phyloP scores from a whole-genome alignment of 257 asterid genomes.

The Plantago major region DNA sequence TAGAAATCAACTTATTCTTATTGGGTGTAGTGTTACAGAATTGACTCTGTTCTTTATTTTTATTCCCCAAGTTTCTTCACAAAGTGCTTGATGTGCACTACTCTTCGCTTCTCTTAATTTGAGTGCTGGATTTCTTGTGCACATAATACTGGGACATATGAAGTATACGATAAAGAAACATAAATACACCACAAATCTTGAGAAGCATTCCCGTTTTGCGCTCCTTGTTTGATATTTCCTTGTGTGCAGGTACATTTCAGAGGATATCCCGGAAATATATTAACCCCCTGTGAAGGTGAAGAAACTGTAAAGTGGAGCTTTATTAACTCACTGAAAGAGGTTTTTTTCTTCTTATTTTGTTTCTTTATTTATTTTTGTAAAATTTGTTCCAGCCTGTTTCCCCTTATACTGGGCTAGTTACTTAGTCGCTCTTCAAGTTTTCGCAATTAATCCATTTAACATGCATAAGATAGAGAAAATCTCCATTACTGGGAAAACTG shows the following conservation, averaged over 20 bases:
- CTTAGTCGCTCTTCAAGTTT: background rate
- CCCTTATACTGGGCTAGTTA: too few species aligned
- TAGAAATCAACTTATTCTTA: background rate
- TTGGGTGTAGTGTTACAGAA: too few species aligned
- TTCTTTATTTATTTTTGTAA: slow-evolving; percentile 7
- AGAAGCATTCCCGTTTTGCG: slow-evolving; percentile 7
- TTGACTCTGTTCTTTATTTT: too few species aligned
- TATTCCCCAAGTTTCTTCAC: too few species aligned
- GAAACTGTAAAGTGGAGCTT: slow-evolving; percentile 93
- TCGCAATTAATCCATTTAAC: background rate
- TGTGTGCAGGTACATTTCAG: slow-evolving; percentile 83
- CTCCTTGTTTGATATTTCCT: slow-evolving; percentile 15
- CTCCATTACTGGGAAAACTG: background rate
- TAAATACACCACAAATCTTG: too few species aligned
- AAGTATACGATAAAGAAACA: too few species aligned
- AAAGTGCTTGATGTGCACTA: too few species aligned
- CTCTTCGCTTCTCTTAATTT: too few species aligned
- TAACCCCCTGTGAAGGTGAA: slow-evolving; percentile 94
- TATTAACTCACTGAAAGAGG: slow-evolving; percentile 94
- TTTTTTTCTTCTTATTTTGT: slow-evolving; percentile 30
- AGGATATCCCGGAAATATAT: slow-evolving; percentile 74
- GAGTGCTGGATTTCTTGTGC: too few species aligned
- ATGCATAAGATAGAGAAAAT: slow-evolving; percentile 6
- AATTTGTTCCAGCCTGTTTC: background rate
- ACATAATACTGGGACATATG: too few species aligned